Conservation (phyloP, 768 basidiomycete genomes). For the Xerocomus spinulosus region DNA sequence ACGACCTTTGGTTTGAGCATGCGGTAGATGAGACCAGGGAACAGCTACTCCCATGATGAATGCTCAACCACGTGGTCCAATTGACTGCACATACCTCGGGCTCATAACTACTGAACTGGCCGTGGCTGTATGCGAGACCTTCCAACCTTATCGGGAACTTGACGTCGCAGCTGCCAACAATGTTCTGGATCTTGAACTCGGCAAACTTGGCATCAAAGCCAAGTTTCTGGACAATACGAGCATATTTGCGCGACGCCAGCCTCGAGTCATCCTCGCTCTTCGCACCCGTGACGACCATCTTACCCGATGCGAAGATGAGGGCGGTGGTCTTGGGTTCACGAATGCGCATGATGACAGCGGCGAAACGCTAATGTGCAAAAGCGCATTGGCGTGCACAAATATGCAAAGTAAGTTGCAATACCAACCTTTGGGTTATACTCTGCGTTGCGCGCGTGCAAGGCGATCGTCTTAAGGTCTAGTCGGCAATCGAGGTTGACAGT, state of each 20-base stretch:
- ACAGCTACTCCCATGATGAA: slow-evolving; percentile 52
- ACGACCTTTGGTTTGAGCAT: slow-evolving; percentile 99
- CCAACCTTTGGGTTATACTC: slow-evolving; percentile 99
- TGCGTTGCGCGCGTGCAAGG: slow-evolving; percentile 94
- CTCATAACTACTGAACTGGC: slow-evolving; percentile 96
- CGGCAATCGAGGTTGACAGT: slow-evolving; percentile 98
- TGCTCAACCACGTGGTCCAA: no score
- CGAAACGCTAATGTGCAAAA: slow-evolving; percentile 89
- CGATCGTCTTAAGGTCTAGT: slow-evolving; percentile 96
- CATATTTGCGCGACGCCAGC: slow-evolving; percentile 96
- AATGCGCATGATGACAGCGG: slow-evolving; percentile 99
- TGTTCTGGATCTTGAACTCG: slow-evolving; percentile 99
- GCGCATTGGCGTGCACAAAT: slow-evolving; percentile 57
- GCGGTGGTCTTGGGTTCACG: slow-evolving; percentile 99
- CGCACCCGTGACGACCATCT: slow-evolving; percentile 99
- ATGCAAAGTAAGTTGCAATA: slow-evolving; percentile 37
- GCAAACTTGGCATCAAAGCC: slow-evolving; percentile 99
- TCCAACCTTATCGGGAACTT: slow-evolving; percentile 98
- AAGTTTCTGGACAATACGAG: slow-evolving; percentile 97
- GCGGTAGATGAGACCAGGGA: slow-evolving; percentile 98
- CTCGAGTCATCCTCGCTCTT: slow-evolving; percentile 98
- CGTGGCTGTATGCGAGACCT: slow-evolving; percentile 96
- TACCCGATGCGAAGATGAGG: slow-evolving; percentile 98
- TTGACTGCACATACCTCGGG: slow-evolving; percentile 68
- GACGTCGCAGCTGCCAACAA: slow-evolving; percentile 96